Base-by-base conservation (phyloP, 345 rosid species). In the Syzygium jambos region DNA sequence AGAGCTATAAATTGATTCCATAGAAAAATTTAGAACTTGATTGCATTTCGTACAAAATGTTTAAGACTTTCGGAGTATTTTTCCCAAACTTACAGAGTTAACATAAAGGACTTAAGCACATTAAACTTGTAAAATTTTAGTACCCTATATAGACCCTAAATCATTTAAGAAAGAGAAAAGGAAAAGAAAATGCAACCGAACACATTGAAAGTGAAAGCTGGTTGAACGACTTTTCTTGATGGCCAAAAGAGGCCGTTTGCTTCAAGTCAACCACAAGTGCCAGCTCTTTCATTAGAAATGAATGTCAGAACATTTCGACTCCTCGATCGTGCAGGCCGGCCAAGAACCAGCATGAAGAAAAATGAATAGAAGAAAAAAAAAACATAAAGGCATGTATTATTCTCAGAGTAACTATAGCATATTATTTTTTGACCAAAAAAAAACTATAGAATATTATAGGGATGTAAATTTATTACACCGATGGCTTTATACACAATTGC, bases 21-120 rank as follows among this genome's bases (percentile, higher is more conserved):
- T 43, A 5, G 7, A 29, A 65, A 65, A 19, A 11, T 29, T 65
- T 1, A 8, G 9, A 9, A 29, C 7, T 63, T 0, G 0, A 29
- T 65, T 15, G 41, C 9, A 65, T 30, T 65, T 0, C 41, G 4
- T 6, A 19, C 9, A 65, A 0, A 63, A 63, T 2, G 17, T 15
- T 14, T 63, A 15, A 19, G 16, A 63, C 30, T 63, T 63, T 29
- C 5, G 2, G 10, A 29, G 41, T 19, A 63, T 63, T 63, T 63
- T n/a, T 19, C 21, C 77, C 15, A 14, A 63, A 29, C 77, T 29
- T 29, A 29, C 19, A 4, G 77, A 63, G 21, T 63, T 29, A 29
- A 3, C 0, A 15, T 29, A 8, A 63, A 29, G 38, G 19, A 15
- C 77, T 13, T 17, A 61, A 63, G 41, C 7, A 29, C 41, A 29